Evolutionary conservation across 768 basidiomycete genomes (phyloP).

Genomic region (Trametes gibbosa): DNA sequence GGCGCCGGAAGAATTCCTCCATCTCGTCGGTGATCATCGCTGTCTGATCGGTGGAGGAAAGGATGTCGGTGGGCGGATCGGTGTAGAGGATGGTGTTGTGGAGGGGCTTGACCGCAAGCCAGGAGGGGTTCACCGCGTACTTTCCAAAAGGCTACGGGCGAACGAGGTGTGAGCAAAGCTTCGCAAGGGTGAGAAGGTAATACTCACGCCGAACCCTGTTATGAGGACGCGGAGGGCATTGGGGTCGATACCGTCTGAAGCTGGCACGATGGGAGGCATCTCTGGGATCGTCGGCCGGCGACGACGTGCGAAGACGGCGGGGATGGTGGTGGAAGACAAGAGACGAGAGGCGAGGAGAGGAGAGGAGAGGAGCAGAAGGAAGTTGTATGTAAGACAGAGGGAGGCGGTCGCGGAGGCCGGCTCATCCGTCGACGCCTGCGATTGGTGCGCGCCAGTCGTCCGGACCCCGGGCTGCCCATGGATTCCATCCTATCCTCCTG

Average conservation of each 20-base stretch:
- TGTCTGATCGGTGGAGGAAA: conserved; percentile 25
- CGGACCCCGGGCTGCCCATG: too few species aligned
- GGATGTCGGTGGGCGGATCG: conserved; percentile 16
- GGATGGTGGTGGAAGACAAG: background rate
- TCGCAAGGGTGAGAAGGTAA: background rate
- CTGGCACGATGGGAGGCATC: conserved; percentile 33
- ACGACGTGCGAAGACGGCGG: too few species aligned
- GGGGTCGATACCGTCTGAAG: conserved; percentile 27
- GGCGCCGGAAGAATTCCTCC: conserved; percentile 17
- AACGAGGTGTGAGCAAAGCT: background rate
- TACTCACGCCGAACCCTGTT: conserved; percentile 53
- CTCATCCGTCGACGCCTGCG: background rate
- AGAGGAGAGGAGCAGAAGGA: background rate
- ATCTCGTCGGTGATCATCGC: conserved; percentile 24
- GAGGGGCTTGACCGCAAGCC: conserved; percentile 64
- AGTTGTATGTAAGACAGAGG: background rate
- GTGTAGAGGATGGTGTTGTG: conserved; percentile 54
- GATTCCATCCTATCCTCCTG: too few species aligned
- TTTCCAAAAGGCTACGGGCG: conserved; percentile 26
- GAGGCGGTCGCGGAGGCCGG: background rate
- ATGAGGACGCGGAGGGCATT: conserved; percentile 45
- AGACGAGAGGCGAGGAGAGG: background rate
- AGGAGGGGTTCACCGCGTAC: conserved; percentile 55
- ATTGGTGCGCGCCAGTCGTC: conserved; percentile 2
- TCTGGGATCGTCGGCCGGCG: background rate